phyloP scores from a whole-genome alignment of 208 protist genomes.

The Trypanosoma platydactyli region DNA sequence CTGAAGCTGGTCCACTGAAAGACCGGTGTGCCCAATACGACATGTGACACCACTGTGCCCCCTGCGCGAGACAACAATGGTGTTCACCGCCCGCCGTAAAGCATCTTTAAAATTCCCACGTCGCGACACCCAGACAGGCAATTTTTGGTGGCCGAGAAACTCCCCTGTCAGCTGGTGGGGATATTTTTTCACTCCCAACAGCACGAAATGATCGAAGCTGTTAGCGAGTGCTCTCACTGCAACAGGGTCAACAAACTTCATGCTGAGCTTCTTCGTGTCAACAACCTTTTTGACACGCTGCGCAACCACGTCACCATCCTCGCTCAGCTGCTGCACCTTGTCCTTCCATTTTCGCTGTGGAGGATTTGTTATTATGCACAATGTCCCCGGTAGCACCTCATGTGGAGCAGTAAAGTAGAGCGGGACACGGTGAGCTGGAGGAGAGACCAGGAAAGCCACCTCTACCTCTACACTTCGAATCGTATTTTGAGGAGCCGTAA shows the following conservation, averaged over 20 bases:
- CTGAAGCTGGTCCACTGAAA: constrained; percentile 49
- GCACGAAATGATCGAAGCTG: constrained; percentile 86
- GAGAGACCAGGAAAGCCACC: constrained; percentile 69
- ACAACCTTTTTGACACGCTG: constrained; percentile 83
- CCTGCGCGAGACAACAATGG: constrained; percentile 75
- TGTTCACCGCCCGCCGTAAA: constrained; percentile 49
- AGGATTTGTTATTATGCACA: constrained; percentile 83
- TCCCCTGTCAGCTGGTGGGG: constrained; percentile 81
- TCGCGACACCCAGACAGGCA: constrained; percentile 74
- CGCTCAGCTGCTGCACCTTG: constrained; percentile 61
- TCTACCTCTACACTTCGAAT: constrained; percentile 65
- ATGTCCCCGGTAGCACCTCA: constrained; percentile 57
- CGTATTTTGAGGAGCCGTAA: constrained; percentile 32
- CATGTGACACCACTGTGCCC: constrained; percentile 77
- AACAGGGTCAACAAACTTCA: constrained; percentile 77
- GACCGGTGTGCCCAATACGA: constrained; percentile 77
- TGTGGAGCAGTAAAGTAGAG: constrained; percentile 78
- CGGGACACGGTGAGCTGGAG: constrained; percentile 76
- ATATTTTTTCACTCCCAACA: constrained; percentile 75
- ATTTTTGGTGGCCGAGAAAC: constrained; percentile 80
- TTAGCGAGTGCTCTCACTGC: constrained; percentile 78
- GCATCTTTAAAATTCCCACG: constrained; percentile 44
- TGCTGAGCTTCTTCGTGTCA: constrained; percentile 76
- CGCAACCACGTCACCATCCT: constrained; percentile 60
- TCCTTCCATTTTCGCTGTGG: constrained; percentile 81